Evolutionary conservation across 345 rosid genomes (phyloP), one percentile per base, ranked within the genome.

Genomic region (Erodium maritimum): DNA sequence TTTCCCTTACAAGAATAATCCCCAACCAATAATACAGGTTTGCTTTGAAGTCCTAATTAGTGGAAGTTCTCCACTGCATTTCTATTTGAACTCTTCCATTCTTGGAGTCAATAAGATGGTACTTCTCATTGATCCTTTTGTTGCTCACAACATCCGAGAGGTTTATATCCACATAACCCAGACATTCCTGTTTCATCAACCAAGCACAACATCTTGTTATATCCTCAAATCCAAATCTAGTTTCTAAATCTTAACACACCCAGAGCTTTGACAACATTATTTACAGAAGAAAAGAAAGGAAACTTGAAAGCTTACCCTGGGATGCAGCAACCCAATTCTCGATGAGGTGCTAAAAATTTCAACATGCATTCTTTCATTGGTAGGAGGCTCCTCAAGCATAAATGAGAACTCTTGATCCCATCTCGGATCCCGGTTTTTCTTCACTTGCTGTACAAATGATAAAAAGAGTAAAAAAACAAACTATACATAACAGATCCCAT

Each of bases 401-500:
- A 86, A 88, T 51, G 76, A 53, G 71, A 88, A 91, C 62, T 86
- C 95, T 67, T 91, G 91, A 57, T 75, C 90, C 98, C 98, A 91
- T 71, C 91, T 86, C 22, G 96, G 98, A 73, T 88, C 95, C 71
- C 98, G 71, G 69, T 77, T 86, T 81, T 91, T 91, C 85, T 86
- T 88, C 60, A 91, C 67, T 12, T 60, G 66, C 96, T 86, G 88
- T 50, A 66, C 57, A 5, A 23, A 10, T 52, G 65, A n/a, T n/a
- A 17, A 60, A 23, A 54, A 11, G 10, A 58, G 20, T 19, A 17
- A 46, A 2, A 21, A n/a, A n/a, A n/a, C n/a, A n/a, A 21, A 21
- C 59, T 11, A 50, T 17, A 46, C 14, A 14, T 42, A n/a, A n/a
- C n/a, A 42, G 48, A 42, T 42, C 17, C 48, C 17, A 42, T 10